Evolutionary conservation across 805 yeast species (phyloP).

Genomic region (Pichia paraexigua): DNA sequence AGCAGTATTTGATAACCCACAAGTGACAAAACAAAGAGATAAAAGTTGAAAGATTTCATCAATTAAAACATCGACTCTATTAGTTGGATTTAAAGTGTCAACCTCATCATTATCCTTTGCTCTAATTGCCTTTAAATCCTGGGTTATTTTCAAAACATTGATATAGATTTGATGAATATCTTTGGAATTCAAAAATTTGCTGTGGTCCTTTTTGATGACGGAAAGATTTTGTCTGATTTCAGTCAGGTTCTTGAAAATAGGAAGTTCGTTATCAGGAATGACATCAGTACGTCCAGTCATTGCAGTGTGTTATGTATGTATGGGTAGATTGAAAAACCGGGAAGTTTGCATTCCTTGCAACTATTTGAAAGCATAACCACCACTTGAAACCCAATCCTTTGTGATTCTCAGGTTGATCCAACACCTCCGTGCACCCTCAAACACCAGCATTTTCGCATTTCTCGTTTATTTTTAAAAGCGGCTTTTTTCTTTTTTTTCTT

Average conservation of each 20-base stretch:
- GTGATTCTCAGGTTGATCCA: too few relatives aligned
- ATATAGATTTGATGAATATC: slow-evolving; percentile 58
- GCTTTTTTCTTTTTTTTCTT: neutral
- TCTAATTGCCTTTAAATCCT: slow-evolving; percentile 46
- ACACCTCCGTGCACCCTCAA: too few relatives aligned
- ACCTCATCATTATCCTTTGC: slow-evolving; percentile 9
- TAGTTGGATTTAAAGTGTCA: slow-evolving; percentile 25
- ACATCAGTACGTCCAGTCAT: slow-evolving; percentile 13
- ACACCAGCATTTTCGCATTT: too few relatives aligned
- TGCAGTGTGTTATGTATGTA: neutral
- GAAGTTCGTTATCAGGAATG: slow-evolving; percentile 27
- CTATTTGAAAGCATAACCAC: too few relatives aligned
- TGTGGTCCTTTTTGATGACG: slow-evolving; percentile 52
- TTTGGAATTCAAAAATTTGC: slow-evolving; percentile 56
- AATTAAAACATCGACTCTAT: slow-evolving; percentile 59
- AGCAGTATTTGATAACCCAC: slow-evolving; percentile 83
- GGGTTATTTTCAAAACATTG: slow-evolving; percentile 45
- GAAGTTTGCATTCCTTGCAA: too few relatives aligned
- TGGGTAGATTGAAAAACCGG: neutral
- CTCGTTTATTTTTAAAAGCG: too few relatives aligned
- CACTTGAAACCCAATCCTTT: too few relatives aligned
- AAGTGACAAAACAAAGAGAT: slow-evolving; percentile 81
- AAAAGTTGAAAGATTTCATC: slow-evolving; percentile 88
- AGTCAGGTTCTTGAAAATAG: slow-evolving; percentile 32
- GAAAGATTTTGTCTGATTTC: slow-evolving; percentile 37